phyloP scores from a whole-genome alignment of 2,329 filamentous ascomycete species.

The Penicillium hordei region DNA sequence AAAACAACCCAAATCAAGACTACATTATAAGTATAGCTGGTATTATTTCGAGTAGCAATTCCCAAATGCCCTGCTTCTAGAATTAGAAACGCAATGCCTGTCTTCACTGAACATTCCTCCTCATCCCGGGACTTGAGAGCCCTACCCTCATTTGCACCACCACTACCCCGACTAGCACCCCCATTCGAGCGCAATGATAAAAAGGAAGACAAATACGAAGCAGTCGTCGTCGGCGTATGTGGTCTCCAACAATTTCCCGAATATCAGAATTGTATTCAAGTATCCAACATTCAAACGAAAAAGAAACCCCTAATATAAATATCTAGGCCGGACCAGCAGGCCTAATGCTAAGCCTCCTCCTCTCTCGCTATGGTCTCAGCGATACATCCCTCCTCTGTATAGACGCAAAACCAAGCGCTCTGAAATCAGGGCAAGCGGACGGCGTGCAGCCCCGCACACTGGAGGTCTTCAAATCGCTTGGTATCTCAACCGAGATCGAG shows the following conservation, averaged over 20 bases:
- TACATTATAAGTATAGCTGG: background rate
- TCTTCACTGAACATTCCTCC: slow-evolving; percentile 37
- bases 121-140: slow-evolving; percentile 39
- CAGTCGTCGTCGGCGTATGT: slow-evolving; percentile 39
- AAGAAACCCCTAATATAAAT: background rate
- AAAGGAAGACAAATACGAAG: slow-evolving; percentile 39
- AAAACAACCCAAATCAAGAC: background rate
- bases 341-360: slow-evolving; percentile 42
- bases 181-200: slow-evolving; percentile 15
- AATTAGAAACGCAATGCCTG: slow-evolving; percentile 33
- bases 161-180: slow-evolving; percentile 35
- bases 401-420: slow-evolving; percentile 39
- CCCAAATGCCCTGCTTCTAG: background rate
- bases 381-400: slow-evolving; percentile 44
- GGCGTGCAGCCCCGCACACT: slow-evolving; percentile 45
- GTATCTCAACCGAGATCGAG: slow-evolving; percentile 40
- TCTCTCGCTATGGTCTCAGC: slow-evolving; percentile 45
- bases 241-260: background rate
- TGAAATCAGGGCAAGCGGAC: slow-evolving; percentile 45
- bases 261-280: background rate
- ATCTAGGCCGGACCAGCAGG: slow-evolving; percentile 42
- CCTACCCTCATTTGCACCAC: slow-evolving; percentile 39
- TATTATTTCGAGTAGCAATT: background rate
- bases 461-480: slow-evolving; percentile 44
- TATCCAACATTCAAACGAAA: background rate